Evolutionary conservation across 2,329 filamentous ascomycete species (phyloP), one percentile per base, ranked within the genome.

Genomic region (Aspergillus cejpii): DNA sequence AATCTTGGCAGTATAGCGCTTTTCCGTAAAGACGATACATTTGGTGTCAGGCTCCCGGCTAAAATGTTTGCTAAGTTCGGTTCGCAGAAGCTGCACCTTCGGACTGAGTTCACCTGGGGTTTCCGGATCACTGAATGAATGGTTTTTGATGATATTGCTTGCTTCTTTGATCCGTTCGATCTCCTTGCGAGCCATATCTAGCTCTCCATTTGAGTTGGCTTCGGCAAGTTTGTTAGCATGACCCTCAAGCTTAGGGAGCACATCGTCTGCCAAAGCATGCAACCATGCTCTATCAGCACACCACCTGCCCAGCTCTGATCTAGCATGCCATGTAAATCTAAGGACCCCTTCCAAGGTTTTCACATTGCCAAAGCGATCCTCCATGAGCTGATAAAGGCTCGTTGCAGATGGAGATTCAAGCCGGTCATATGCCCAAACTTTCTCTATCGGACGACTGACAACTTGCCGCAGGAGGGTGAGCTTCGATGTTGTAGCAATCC

Each of bases 11-110:
- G 88, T 91, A 51, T 85, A 80, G 31, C 89, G 76, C 60, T 84
- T 77, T 49, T 87, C 76, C 0, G 94, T 88, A 63, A 98, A 97
- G 0, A 97, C 79, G 44, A 98, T 94, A 58, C 88, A 94, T 48
- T 83, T 81, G 21, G 76, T 72, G 5, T 80, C 73, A 1, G 73
- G 74, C 2, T 72, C 66, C 2, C 73, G 65, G 24, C 76, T 68
- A 56, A 89, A 96, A 39, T 83, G 76, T 6, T 78, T 64, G 2
- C 65, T 61, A 1, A 97, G 71, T 44, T 81, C 79, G 2, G 71
- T 60, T 17, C 80, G 62, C 0, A 97, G 75, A 4, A 74, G 56
- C 3, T 76, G 64, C 0, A 91, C 82, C 63, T 97, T 98, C 12
- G 80, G 72, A 20, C 89, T 94, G 10, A 94, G 57, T 47, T 64